Evolutionary conservation across 306 rosid genomes (phyloP), one percentile per base, ranked within the genome.

Genomic region (Quercus cerris): DNA sequence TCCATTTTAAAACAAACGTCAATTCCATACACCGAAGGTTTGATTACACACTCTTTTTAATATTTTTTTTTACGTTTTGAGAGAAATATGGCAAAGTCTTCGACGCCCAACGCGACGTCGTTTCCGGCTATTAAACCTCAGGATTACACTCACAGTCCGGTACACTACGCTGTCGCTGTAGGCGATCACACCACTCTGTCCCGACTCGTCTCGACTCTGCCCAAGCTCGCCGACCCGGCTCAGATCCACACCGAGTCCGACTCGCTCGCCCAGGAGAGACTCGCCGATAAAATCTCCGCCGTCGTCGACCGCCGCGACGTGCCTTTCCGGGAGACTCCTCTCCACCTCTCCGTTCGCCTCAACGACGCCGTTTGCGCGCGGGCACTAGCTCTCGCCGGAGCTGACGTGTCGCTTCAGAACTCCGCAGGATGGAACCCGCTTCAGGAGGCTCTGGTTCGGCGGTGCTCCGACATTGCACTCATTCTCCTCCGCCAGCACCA

Each of bases 291-390:
- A 78, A 91, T 95, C 76, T 85, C 99, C 7, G 68, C 91, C 52
- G 82, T 86, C 0, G 80, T 95, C 1, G 98, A 95, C 82, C 94
- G 98, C 73, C 99, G 99, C n/a, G 99, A 95, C 28, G 97, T 93
- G 0, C 97, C 97, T 0, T 31, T 59, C 76, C 20, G 99, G 3
- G 98, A 95, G 56, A 95, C 99, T 0, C 96, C 99, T 6, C 98
- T 95, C 22, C 99, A 95, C 72, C 92, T 95, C 5, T 93, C 99
- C 0, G 98, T 95, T 0, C 87, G 98, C 0, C 81, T 95, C 6
- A 91, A 88, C 78, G 92, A 95, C 75, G 55, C 86, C 10, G 76
- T 59, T 5, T 84, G 97, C 6, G 91, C 95, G 0, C 82, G 84
- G 1, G 49, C 86, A 2, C 84, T 94, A 11, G 91, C 95, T 62